Evolutionary conservation across 805 yeast species (phyloP).

Genomic region (Hanseniaspora vineae): DNA sequence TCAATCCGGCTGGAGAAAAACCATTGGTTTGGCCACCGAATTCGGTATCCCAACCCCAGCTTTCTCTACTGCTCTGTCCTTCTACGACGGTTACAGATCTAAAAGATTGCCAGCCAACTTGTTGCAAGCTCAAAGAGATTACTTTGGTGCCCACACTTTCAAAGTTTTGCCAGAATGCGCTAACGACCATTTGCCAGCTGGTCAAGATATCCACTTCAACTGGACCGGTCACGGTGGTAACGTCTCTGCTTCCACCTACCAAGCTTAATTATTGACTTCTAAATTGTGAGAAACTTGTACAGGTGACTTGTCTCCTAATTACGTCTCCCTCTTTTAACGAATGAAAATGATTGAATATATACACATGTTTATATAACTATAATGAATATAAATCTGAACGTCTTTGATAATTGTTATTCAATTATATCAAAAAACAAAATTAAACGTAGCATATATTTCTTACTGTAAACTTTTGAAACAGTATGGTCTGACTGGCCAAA

Average conservation of each 20-base stretch:
- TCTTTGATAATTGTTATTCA: too few species aligned
- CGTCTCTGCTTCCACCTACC: constrained; percentile 88
- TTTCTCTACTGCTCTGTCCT: constrained; percentile 88
- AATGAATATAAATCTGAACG: neutral
- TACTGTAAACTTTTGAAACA: too few species aligned
- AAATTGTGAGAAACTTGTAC: neutral
- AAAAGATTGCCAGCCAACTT: constrained; percentile 93
- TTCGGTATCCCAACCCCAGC: constrained; percentile 97
- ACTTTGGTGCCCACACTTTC: constrained; percentile 99
- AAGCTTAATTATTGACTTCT: constrained; percentile 42
- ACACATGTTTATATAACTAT: too few species aligned
- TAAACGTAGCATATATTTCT: too few species aligned
- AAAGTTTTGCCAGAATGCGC: constrained; percentile 81
- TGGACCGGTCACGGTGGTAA: constrained; percentile 99
- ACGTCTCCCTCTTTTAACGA: too few species aligned
- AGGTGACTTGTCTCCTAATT: too few species aligned
- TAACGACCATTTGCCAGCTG: constrained; percentile 62
- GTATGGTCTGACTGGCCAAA: neutral
- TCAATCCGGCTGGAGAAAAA: constrained; percentile 89
- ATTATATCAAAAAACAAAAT: too few species aligned
- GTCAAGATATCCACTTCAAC: constrained; percentile 83
- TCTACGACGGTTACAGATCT: constrained; percentile 98
- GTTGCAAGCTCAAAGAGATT: constrained; percentile 98
- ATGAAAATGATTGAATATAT: too few species aligned
- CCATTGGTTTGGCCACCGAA: constrained; percentile 63